Base-by-base conservation (phyloP, 1,284 basidiomycete species). In the Vanrija pseudolonga region DNA sequence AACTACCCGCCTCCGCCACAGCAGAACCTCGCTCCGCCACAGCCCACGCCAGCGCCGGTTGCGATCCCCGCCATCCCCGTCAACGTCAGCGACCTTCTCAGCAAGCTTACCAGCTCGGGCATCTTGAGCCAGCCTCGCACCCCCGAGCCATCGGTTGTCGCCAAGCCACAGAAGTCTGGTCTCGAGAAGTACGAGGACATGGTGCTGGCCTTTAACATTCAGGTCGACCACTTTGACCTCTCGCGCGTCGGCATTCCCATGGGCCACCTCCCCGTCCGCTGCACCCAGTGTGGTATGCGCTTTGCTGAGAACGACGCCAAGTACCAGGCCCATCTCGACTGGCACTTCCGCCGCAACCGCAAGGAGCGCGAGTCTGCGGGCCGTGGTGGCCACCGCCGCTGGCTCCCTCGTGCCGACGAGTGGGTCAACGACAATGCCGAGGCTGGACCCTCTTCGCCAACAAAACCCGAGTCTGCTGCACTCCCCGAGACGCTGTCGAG, bases 261-360 rank as follows among this genome's bases (percentile, higher is more conserved):
- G 63, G 81, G 85, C 55, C 83, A 84, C 56, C 80, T 95, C 20
- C 82, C 88, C 11, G 79, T 84, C 20, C 88, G 92, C 76, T 98
- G 95, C 80, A 91, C 88, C 74, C 95, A 98, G 71, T 98, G 95
- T 78, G 90, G 89, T 11, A 79, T 90, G 59, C 86, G 96, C 50
- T 97, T 95, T 74, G 80, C 86, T 43, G 85, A 89, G 61, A 24
- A 24, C 43, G 61, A 88, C 76, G 86, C 85, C 69, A 81, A 81
- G 23, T 83, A 94, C 79, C 85, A 96, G 65, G 83, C 87, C 51
- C 96, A 99, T 71, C 82, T 98, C 64, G 96, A 99, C 73, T 90
- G 92, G 88, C 96, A 99, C 76, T 98, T 97, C 78, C 83, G 87
- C 64, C 89, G 96, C 67, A 98, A 98, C 70, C 84, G 89, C 61